phyloP scores from a whole-genome alignment of 2,329 filamentous ascomycete species.

The Fusarium sp. region DNA sequence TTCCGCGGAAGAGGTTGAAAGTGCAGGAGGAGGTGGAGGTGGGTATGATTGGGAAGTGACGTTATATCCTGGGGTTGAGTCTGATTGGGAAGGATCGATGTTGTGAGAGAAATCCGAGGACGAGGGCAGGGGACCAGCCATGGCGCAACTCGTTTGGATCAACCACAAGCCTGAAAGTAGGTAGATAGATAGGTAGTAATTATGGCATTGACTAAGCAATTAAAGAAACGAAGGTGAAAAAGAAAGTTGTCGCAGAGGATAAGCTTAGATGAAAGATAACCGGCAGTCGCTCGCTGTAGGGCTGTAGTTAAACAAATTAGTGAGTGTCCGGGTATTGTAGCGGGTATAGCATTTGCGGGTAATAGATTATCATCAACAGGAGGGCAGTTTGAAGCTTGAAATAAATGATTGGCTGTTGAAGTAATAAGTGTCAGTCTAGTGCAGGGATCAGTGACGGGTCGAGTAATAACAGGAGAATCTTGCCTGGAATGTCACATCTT shows the following conservation, averaged over 20 bases:
- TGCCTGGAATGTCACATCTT: slow-evolving; percentile 7
- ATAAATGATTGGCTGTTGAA: slow-evolving; percentile 24
- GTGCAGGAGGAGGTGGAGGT: slow-evolving; percentile 12
- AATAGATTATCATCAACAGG: slow-evolving; percentile 18
- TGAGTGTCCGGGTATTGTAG: slow-evolving; percentile 3
- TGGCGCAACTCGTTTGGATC: slow-evolving; percentile 36
- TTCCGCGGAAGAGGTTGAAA: slow-evolving; percentile 18
- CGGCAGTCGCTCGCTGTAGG: slow-evolving; percentile 3
- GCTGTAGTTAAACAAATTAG: slow-evolving; percentile 21
- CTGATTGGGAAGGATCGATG: slow-evolving; percentile 48
- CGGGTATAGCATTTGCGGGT: not conserved
- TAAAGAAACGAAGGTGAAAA: not conserved
- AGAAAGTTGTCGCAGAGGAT: not conserved
- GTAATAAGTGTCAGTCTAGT: not conserved
- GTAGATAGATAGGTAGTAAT: slow-evolving; percentile 31
- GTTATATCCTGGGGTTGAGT: slow-evolving; percentile 22
- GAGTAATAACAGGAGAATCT: slow-evolving; percentile 8
- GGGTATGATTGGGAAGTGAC: slow-evolving; percentile 34
- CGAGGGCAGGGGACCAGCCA: slow-evolving; percentile 50
- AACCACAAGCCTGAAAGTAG: slow-evolving; percentile 6
- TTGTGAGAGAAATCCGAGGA: slow-evolving; percentile 47
- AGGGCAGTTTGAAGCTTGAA: slow-evolving; percentile 1
- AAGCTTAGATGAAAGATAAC: slow-evolving; percentile 1
- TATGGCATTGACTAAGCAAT: slow-evolving; percentile 3
- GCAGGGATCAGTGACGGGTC: slow-evolving; percentile 23